Evolutionary conservation across 1,284 basidiomycete genomes (phyloP).

Genomic region (Malassezia furfur): DNA sequence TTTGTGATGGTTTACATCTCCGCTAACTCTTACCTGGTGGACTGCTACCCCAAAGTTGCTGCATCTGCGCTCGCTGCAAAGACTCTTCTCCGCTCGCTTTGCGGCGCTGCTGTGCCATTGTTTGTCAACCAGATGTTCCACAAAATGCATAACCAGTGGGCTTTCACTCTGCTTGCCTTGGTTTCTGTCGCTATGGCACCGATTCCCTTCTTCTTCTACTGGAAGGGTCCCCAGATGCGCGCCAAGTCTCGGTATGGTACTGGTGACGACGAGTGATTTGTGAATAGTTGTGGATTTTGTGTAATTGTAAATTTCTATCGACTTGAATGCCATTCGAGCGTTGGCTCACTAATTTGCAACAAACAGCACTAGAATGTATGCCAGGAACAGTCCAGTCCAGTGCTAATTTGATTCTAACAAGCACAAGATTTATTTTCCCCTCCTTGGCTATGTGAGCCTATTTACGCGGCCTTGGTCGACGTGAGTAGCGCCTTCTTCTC

Average conservation of each 20-base stretch:
- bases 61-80: conserved; percentile 56
- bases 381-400: no score
- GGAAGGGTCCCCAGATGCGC: conserved; percentile 51
- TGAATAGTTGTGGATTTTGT: no score
- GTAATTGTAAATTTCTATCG: no score
- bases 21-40: background rate
- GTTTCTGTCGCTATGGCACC: conserved; percentile 62
- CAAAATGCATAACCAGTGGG: conserved; percentile 62
- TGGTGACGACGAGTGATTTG: conserved; percentile 23
- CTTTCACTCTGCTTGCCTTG: conserved; percentile 64
- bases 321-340: no score
- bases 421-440: no score
- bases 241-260: conserved; percentile 49
- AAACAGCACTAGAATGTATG: no score
- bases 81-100: conserved; percentile 59
- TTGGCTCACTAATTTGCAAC: no score
- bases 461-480: no score
- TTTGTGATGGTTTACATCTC: background rate
- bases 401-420: no score
- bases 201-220: conserved; percentile 54
- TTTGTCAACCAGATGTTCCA: conserved; percentile 54
- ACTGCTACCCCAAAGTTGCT: background rate
- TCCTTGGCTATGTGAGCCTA: no score
- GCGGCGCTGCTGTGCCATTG: conserved; percentile 55
- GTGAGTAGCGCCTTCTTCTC: no score